Percentiles rank a stretch among this genome's conserved stretches.
These are phyloP conservation scores for Aspergillus phoenicis DNA, from an alignment of 2,329 filamentous ascomycete species.

Conservation along the genomic window DNA sequence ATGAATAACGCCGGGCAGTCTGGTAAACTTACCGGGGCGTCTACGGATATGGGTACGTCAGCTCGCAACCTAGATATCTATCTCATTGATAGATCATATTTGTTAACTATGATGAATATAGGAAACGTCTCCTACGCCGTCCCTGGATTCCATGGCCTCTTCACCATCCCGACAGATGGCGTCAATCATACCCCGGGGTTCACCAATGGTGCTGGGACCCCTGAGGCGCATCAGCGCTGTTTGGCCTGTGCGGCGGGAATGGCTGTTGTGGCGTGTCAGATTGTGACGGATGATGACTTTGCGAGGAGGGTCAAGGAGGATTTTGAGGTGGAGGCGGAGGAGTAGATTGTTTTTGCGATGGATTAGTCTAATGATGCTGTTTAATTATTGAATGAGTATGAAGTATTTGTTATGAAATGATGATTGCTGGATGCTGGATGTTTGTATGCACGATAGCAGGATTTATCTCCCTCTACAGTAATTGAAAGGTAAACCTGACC, in stretches of 20 bases:
- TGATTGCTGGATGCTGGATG: background rate
- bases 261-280: slow-evolving; percentile 34
- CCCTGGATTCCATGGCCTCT: slow-evolving; percentile 40
- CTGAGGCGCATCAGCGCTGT: slow-evolving; percentile 50
- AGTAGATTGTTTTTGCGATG: background rate
- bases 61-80: too few species aligned
- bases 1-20: slow-evolving; percentile 24
- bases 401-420: background rate
- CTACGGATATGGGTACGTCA: slow-evolving; percentile 34
- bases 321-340: slow-evolving; percentile 21
- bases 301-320: slow-evolving; percentile 30
- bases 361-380: too few species aligned
- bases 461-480: too few species aligned
- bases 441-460: too few species aligned
- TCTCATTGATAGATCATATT: background rate
- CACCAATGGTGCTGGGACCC: slow-evolving; percentile 54
- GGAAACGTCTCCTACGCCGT: slow-evolving; percentile 49
- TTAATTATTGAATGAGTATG: too few species aligned
- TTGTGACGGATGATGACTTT: slow-evolving; percentile 32
- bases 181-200: slow-evolving; percentile 59
- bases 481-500: too few species aligned
- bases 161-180: slow-evolving; percentile 50
- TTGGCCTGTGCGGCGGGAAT: slow-evolving; percentile 34
- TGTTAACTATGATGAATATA: slow-evolving; percentile 30
- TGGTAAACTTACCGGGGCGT: slow-evolving; percentile 25